Evolutionary conservation across 106 monocot genomes (phyloP).

Genomic region (Amphibolis antarctica): DNA sequence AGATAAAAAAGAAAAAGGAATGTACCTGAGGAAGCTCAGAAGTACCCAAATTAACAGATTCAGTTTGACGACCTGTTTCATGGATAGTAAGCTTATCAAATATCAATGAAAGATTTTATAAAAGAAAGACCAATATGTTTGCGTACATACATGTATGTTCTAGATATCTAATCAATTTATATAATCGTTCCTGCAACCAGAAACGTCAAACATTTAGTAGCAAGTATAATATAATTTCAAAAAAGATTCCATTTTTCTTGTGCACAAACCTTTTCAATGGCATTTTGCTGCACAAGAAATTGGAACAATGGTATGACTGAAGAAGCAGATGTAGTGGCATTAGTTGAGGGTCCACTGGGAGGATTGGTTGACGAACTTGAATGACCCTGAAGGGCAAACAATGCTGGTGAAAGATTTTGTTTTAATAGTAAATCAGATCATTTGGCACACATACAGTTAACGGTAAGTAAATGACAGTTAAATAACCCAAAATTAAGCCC

Average conservation of each 20-base stretch:
- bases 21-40: slow-evolving; percentile 5
- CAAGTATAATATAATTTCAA: neutral
- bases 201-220: neutral
- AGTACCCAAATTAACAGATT: neutral
- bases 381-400: slow-evolving; percentile 18
- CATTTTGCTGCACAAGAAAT: slow-evolving; percentile 67
- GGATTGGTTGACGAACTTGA: slow-evolving; percentile 8
- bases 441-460: no score
- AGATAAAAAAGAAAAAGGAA: neutral
- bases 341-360: slow-evolving; percentile 21
- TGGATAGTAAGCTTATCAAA: neutral
- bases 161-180: slow-evolving; percentile 52
- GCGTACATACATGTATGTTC: slow-evolving; percentile 53
- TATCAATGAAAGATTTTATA: neutral
- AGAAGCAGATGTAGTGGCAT: slow-evolving; percentile 19
- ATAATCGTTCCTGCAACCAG: slow-evolving; percentile 58
- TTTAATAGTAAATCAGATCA: no score
- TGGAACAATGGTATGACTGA: slow-evolving; percentile 51
- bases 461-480: no score
- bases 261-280: slow-evolving; percentile 53
- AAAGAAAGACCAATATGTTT: neutral
- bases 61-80: neutral
- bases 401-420: neutral
- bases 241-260: neutral
- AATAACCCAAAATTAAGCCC: no score